Evolutionary conservation across 2,329 filamentous ascomycete species (phyloP).

Genomic region (Pseudogymnoascus verrucosus): DNA sequence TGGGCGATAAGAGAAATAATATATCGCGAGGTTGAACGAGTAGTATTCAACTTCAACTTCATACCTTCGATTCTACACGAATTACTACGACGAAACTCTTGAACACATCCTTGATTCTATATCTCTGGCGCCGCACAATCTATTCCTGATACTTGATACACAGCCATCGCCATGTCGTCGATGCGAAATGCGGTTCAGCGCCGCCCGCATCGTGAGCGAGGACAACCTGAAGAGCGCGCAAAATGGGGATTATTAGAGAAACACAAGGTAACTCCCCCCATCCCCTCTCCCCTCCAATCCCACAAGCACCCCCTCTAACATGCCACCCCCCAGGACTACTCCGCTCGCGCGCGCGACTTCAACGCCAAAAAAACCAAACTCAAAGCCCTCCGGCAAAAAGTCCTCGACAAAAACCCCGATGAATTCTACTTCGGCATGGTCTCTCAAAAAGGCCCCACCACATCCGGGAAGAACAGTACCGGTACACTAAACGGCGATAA

Average conservation of each 20-base stretch:
- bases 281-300: neutral
- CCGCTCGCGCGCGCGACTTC: constrained; percentile 56
- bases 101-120: neutral
- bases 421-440: constrained; percentile 68
- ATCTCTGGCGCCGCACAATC: neutral
- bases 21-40: constrained; percentile 2
- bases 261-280: constrained; percentile 58
- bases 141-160: neutral
- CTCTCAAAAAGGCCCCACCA: constrained; percentile 48
- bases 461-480: constrained; percentile 42
- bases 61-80: neutral
- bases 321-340: constrained; percentile 44
- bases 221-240: constrained; percentile 73
- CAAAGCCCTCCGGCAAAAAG: constrained; percentile 52
- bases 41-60: neutral
- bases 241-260: constrained; percentile 93
- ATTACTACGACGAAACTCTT: neutral
- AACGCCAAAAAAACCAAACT: constrained; percentile 56
- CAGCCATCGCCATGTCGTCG: constrained; percentile 42
- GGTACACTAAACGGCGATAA: constrained; percentile 51
- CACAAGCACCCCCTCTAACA: neutral
- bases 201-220: constrained; percentile 83
- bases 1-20: constrained; percentile 5
- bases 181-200: constrained; percentile 62
- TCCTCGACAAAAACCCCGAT: constrained; percentile 60